These are phyloP conservation scores for Termitomyces sp. DNA, from an alignment of 768 basidiomycete species.

Conservation along the genomic window DNA sequence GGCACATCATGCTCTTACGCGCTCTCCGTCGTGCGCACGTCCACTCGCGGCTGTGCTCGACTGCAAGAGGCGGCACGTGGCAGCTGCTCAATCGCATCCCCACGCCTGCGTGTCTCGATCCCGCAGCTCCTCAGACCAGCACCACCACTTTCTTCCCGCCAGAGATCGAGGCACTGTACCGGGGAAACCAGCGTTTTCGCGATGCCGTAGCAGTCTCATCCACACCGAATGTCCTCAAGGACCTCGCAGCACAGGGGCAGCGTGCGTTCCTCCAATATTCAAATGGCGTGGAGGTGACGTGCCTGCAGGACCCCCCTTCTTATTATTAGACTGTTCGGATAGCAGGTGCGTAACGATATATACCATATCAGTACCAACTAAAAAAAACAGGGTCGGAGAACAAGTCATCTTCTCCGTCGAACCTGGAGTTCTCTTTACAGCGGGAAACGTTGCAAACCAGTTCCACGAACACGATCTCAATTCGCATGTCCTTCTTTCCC, in stretches of 20 bases:
- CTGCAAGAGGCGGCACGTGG: constrained; percentile 10
- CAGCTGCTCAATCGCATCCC: constrained; percentile 16
- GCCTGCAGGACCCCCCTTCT: constrained; percentile 31
- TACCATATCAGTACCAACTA: too few species aligned
- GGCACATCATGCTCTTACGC: too few species aligned
- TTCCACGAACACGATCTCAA: constrained; percentile 33
- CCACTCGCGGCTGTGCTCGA: background rate
- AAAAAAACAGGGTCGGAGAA: constrained; percentile 25
- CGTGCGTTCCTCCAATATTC: constrained; percentile 2
- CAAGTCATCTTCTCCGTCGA: constrained; percentile 36
- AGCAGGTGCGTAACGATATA: constrained; percentile 20
- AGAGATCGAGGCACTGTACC: constrained; percentile 18
- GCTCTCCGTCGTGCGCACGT: too few species aligned
- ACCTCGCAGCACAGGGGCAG: constrained; percentile 16
- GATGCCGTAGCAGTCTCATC: constrained; percentile 14
- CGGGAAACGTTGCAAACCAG: constrained; percentile 40
- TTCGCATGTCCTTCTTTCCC: constrained; percentile 23
- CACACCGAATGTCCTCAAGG: constrained; percentile 14
- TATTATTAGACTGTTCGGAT: constrained; percentile 39
- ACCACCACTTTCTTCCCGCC: constrained; percentile 9
- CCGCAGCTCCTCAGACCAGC: background rate
- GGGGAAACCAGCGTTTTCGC: constrained; percentile 16
- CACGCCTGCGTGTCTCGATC: constrained; percentile 11
- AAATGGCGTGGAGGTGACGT: background rate
- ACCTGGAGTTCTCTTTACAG: constrained; percentile 36